Percentiles rank a stretch among this genome's conserved stretches.
Evolutionary conservation across 1,284 basidiomycete species (phyloP).

Genomic region (Apiotrichum montevideense): DNA sequence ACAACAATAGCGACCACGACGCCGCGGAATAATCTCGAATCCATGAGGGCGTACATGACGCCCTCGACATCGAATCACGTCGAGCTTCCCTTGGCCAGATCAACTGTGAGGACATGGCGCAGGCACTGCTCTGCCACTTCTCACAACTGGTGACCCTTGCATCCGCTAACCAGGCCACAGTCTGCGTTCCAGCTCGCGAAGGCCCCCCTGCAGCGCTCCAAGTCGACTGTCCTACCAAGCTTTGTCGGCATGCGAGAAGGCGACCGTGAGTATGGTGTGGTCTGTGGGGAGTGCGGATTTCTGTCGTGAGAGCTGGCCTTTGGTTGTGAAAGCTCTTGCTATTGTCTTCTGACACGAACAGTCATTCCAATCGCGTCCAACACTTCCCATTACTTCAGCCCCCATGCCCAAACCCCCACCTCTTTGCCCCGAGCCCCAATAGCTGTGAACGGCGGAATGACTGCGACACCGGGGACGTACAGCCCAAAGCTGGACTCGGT

Average conservation of each 20-base stretch:
- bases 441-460: background rate
- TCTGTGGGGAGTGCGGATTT: no score
- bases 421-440: no score
- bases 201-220: background rate
- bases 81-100: no score
- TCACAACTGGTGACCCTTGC: no score
- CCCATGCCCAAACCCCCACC: no score
- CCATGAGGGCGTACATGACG: background rate
- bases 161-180: background rate
- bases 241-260: background rate
- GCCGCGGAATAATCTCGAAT: constrained; percentile 5
- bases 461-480: background rate
- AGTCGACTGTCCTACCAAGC: background rate
- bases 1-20: background rate
- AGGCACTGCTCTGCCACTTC: no score
- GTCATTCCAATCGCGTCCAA: background rate
- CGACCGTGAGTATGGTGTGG: background rate
- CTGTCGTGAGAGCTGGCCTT: no score
- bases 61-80: background rate
- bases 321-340: no score
- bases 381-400: no score
- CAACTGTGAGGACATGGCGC: no score
- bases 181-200: constrained; percentile 3
- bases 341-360: background rate
- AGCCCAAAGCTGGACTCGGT: constrained; percentile 11